Conservation (phyloP, 2,329 filamentous ascomycete species). For the Paradendryphiella salina region DNA sequence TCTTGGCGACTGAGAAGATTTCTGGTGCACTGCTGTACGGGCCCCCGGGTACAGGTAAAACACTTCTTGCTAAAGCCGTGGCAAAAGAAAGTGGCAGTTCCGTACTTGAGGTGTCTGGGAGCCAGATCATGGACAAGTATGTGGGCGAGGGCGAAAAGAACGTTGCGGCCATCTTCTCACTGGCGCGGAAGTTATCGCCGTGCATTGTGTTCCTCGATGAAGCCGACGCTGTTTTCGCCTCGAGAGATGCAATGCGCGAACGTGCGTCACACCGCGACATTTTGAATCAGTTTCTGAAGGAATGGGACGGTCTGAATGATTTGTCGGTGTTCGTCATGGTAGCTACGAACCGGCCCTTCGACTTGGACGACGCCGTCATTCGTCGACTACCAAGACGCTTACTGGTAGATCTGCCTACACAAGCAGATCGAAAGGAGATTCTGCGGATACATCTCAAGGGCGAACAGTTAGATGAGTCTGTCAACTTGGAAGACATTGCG, state of each 20-base stretch:
- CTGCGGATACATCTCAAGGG: constrained; percentile 71
- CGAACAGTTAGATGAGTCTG: constrained; percentile 64
- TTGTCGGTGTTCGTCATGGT: constrained; percentile 96
- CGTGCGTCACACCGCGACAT: constrained; percentile 79
- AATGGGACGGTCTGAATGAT: constrained; percentile 91
- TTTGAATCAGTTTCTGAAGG: constrained; percentile 93
- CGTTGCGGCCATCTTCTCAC: constrained; percentile 81
- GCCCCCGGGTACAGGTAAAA: constrained; percentile 74
- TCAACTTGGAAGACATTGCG: constrained; percentile 66
- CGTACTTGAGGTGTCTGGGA: constrained; percentile 82
- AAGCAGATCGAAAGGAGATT: constrained; percentile 68
- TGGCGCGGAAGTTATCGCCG: constrained; percentile 88
- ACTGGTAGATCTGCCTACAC: constrained; percentile 71
- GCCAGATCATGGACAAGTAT: constrained; percentile 93
- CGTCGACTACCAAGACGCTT: constrained; percentile 73
- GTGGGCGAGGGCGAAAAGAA: constrained; percentile 97
- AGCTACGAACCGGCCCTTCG: constrained; percentile 92
- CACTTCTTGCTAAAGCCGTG: constrained; percentile 65
- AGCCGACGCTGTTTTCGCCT: constrained; percentile 87
- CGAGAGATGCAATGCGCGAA: constrained; percentile 67
- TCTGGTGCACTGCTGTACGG: constrained; percentile 87
- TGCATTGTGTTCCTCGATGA: constrained; percentile 97
- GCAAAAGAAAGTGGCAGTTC: constrained; percentile 68
- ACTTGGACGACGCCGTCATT: constrained; percentile 85
- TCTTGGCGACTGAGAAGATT: constrained; percentile 87